phyloP scores from a whole-genome alignment of 2,329 filamentous ascomycete genomes.

The Aspergillus intermedius region DNA sequence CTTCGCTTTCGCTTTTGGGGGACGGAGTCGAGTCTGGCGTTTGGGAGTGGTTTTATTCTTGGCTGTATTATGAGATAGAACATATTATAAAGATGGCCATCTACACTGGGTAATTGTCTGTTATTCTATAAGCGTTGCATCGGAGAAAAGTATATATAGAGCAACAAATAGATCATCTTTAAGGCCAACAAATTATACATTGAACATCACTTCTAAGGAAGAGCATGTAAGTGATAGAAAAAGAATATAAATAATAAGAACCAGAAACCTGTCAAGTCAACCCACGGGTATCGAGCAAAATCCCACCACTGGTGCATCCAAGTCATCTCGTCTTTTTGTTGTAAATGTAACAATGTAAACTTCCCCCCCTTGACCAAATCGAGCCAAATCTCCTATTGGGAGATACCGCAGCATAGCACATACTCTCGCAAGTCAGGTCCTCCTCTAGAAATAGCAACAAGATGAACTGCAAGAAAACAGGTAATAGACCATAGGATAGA shows the following conservation, averaged over 20 bases:
- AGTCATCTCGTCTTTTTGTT: slow-evolving; percentile 9
- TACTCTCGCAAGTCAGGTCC: neutral
- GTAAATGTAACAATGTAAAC: slow-evolving; percentile 1
- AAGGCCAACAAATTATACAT: neutral
- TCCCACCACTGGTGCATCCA: slow-evolving; percentile 9
- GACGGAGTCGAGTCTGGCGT: slow-evolving; percentile 1
- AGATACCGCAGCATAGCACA: neutral
- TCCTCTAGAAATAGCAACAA: neutral
- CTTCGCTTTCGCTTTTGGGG: neutral
- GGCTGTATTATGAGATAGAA: too few species aligned
- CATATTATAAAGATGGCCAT: too few species aligned
- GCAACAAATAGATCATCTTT: neutral
- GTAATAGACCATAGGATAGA: slow-evolving; percentile 5
- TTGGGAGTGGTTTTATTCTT: neutral
- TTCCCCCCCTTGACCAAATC: neutral
- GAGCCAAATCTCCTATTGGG: neutral
- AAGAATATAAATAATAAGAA: neutral
- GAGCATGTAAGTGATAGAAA: neutral
- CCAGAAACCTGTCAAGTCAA: slow-evolving; percentile 7
- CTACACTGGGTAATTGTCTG: too few species aligned
- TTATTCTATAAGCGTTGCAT: neutral
- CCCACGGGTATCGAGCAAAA: slow-evolving; percentile 26
- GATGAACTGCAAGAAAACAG: slow-evolving; percentile 5
- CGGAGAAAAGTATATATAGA: neutral
- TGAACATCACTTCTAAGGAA: neutral